phyloP scores from a whole-genome alignment of 257 asterid genomes.

The Cinchona pubescens region DNA sequence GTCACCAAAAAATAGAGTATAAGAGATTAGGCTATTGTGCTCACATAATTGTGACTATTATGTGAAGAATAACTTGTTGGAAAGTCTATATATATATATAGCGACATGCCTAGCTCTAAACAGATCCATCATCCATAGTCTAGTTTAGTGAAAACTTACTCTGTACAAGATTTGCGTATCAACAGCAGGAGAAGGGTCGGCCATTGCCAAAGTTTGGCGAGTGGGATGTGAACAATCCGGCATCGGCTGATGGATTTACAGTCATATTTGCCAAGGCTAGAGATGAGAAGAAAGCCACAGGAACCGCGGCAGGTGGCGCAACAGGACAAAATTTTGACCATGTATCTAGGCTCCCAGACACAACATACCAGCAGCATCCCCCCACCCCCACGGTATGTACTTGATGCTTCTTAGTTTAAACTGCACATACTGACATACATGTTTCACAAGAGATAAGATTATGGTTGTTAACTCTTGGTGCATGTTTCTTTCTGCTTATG shows the following conservation, averaged over 20 bases:
- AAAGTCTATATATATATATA: too few species aligned
- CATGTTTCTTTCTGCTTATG: not conserved
- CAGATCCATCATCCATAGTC: not conserved
- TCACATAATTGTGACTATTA: too few species aligned
- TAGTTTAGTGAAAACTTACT: not conserved
- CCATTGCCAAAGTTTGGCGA: constrained; percentile 53
- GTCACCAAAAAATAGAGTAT: too few species aligned
- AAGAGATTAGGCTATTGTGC: too few species aligned
- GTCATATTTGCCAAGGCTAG: constrained; percentile 52
- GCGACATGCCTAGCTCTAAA: not conserved
- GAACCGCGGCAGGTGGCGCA: constrained; percentile 13
- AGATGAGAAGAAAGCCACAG: constrained; percentile 43
- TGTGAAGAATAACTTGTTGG: too few species aligned
- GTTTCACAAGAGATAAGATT: not conserved
- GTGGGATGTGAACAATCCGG: constrained; percentile 50
- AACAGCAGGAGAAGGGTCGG: constrained; percentile 35
- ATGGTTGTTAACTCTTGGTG: not conserved
- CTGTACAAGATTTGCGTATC: not conserved
- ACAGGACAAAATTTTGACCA: constrained; percentile 11
- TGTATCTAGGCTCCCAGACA: not conserved
- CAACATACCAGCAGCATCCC: constrained; percentile 2
- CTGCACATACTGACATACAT: too few species aligned
- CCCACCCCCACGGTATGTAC: constrained; percentile 17
- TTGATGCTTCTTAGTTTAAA: not conserved
- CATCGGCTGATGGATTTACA: constrained; percentile 50